phyloP scores from a whole-genome alignment of 176 grass and related monocot genomes.

The Triticum monococcum region DNA sequence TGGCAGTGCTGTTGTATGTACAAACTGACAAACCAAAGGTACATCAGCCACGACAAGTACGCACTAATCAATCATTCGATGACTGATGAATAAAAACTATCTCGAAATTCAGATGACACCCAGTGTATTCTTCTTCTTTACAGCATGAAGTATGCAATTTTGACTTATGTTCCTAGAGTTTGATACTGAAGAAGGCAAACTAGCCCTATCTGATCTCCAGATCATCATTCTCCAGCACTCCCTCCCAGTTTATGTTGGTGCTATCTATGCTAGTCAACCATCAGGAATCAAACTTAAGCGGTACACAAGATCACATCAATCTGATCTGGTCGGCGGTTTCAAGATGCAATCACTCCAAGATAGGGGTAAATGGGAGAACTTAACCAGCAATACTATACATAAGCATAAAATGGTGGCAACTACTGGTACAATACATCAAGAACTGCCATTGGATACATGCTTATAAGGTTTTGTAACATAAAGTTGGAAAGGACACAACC shows the following conservation, averaged over 20 bases:
- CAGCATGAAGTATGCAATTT: neutral
- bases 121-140: neutral
- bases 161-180: neutral
- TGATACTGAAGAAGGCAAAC: neutral
- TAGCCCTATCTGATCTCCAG: neutral
- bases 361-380: neutral
- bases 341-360: neutral
- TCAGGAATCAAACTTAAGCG: neutral
- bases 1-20: conserved; percentile 2
- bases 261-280: neutral
- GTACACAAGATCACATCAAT: neutral
- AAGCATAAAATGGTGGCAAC: conserved; percentile 2
- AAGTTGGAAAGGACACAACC: conserved; percentile 17
- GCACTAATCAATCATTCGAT: conserved; percentile 27
- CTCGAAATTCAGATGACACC: neutral
- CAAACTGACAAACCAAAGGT: neutral
- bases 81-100: conserved; percentile 12
- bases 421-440: conserved; percentile 22
- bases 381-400: neutral
- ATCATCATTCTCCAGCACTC: neutral
- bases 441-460: neutral
- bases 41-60: neutral
- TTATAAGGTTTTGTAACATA: neutral
- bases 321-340: neutral
- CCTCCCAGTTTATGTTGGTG: neutral